These are phyloP conservation scores for Sungouiella blattae DNA, from an alignment of 805 yeast genomes.

Conservation along the genomic window DNA sequence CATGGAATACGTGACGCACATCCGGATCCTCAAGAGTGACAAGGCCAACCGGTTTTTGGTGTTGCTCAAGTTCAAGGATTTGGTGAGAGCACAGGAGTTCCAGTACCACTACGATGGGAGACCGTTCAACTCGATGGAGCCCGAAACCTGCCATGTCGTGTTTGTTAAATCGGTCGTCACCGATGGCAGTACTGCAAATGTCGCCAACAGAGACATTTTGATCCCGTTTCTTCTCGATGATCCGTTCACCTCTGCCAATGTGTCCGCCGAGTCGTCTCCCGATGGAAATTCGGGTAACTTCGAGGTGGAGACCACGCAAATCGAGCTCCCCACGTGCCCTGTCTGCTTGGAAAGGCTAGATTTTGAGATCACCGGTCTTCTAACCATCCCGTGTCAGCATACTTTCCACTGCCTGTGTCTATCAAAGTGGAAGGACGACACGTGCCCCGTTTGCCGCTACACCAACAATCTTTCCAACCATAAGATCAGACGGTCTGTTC, in stretches of 20 bases:
- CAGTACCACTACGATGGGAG: constrained; percentile 66
- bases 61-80: constrained; percentile 64
- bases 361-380: constrained; percentile 68
- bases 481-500: constrained; percentile 28
- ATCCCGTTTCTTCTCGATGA: constrained; percentile 71
- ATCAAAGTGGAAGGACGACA: constrained; percentile 84
- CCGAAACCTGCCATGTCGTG: constrained; percentile 78
- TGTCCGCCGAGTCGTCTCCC: constrained; percentile 2
- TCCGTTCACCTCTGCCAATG: constrained; percentile 53
- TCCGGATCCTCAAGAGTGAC: constrained; percentile 66
- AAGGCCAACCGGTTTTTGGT: constrained; percentile 71
- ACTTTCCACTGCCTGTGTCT: constrained; percentile 88
- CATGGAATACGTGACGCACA: constrained; percentile 57
- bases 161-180: constrained; percentile 60
- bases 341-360: constrained; percentile 91
- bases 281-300: constrained; percentile 6
- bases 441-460: constrained; percentile 88
- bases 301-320: constrained; percentile 19
- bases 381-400: constrained; percentile 90
- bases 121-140: constrained; percentile 81
- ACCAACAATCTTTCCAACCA: constrained; percentile 47
- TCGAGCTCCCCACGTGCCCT: constrained; percentile 88
- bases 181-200: constrained; percentile 12
- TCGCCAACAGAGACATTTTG: constrained; percentile 17
- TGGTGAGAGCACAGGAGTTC: constrained; percentile 58